These are phyloP conservation scores for Xylariomycetidae sp. DNA, from an alignment of 2,329 filamentous ascomycete species.

Conservation along the genomic window DNA sequence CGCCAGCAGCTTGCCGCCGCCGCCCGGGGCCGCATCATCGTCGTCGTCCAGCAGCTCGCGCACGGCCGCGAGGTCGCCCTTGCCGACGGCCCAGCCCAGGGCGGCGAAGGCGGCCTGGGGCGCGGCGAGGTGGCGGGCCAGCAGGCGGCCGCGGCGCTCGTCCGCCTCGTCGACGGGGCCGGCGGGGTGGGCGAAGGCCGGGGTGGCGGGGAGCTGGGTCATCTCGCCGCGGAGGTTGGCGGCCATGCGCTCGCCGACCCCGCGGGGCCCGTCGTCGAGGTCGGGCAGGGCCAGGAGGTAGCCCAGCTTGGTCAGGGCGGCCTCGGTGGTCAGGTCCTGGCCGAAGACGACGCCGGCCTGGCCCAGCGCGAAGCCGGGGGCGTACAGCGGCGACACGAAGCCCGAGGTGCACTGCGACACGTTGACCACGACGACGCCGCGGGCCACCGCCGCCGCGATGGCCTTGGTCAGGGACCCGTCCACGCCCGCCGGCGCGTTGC, in stretches of 20 bases:
- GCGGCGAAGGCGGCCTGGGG: slow-evolving; percentile 63
- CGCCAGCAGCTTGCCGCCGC: slow-evolving; percentile 56
- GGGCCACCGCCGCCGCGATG: slow-evolving; percentile 67
- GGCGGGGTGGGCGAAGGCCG: slow-evolving; percentile 72
- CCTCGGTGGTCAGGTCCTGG: slow-evolving; percentile 83
- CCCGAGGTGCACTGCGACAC: slow-evolving; percentile 82
- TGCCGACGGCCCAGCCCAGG: slow-evolving; percentile 73
- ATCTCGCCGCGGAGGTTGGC: slow-evolving; percentile 76
- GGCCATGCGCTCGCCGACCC: slow-evolving; percentile 64
- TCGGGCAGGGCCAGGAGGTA: slow-evolving; percentile 69
- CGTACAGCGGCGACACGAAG: slow-evolving; percentile 73
- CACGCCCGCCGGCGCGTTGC: slow-evolving; percentile 78
- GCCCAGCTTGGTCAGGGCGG: slow-evolving; percentile 83
- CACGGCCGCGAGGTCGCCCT: slow-evolving; percentile 61
- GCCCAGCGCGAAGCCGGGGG: slow-evolving; percentile 69
- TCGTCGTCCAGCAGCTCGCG: slow-evolving; percentile 62
- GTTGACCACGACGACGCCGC: slow-evolving; percentile 82
- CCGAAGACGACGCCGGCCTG: slow-evolving; percentile 84
- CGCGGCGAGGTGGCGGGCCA: slow-evolving; percentile 39
- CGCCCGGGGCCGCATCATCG: slow-evolving; percentile 38
- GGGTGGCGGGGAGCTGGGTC: slow-evolving; percentile 66
- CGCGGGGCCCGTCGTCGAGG: slow-evolving; percentile 45
- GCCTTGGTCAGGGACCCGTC: slow-evolving; percentile 75
- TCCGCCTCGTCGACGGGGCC: slow-evolving; percentile 34
- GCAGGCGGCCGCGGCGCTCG: slow-evolving; percentile 43